phyloP scores from a whole-genome alignment of 306 rosid genomes.

The Corylus americana region DNA sequence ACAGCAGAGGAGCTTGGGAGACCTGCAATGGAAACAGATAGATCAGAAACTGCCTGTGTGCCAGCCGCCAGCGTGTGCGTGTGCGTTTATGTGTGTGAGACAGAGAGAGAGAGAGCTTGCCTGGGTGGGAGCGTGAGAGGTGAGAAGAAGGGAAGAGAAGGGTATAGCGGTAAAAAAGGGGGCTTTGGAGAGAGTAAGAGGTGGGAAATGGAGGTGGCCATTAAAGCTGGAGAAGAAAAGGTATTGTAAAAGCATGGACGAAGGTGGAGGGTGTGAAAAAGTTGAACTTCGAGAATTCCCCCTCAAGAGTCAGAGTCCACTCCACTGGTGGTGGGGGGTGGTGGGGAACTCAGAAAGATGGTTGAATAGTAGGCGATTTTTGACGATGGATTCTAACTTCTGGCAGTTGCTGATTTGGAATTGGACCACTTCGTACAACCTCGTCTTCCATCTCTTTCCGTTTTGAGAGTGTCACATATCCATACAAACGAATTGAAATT shows the following conservation, averaged over 20 bases:
- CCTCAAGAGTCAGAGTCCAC: neutral
- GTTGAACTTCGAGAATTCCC: neutral
- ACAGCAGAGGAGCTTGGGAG: conserved; percentile 35
- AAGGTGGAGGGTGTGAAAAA: neutral
- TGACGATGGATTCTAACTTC: no score
- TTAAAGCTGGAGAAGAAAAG: conserved; percentile 31
- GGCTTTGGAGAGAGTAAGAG: conserved; percentile 23
- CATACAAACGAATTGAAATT: no score
- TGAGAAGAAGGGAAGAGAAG: conserved; percentile 16
- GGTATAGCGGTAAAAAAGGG: conserved; percentile 12
- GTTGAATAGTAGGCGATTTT: neutral
- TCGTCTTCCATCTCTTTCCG: no score
- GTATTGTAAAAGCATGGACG: conserved; percentile 6
- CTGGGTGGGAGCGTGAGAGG: conserved; percentile 24
- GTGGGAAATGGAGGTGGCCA: conserved; percentile 37
- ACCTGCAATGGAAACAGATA: conserved; percentile 26
- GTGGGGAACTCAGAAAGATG: neutral
- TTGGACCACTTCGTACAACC: neutral
- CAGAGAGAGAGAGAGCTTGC: conserved; percentile 24
- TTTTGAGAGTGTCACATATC: no score
- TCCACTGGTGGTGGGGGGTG: neutral
- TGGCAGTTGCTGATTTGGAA: neutral
- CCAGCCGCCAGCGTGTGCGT: no score
- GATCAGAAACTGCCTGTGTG: conserved; percentile 8
- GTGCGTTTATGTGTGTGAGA: neutral